Percentiles rank a stretch among this genome's conserved stretches.
phyloP scores from a whole-genome alignment of 192 early-diverging fungal genomes.

The Kickxella alabastrina region DNA sequence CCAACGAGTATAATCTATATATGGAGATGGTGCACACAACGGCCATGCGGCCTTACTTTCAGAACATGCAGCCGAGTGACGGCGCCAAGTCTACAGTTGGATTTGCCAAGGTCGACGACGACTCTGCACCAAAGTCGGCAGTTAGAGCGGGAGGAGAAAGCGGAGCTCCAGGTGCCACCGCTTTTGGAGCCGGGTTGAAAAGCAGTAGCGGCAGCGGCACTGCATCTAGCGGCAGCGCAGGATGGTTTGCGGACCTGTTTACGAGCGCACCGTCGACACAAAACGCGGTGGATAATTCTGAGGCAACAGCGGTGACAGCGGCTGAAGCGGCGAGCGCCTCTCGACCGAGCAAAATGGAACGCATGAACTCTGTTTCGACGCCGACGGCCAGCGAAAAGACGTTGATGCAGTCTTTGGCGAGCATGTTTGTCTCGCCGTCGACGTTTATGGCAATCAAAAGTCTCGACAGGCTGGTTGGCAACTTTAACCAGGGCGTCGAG shows the following conservation, averaged over 20 bases:
- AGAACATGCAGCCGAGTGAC: slow-evolving; percentile 4
- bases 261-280: not conserved
- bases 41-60: slow-evolving; percentile 19
- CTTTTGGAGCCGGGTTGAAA: not conserved
- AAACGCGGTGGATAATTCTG: not conserved
- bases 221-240: not conserved
- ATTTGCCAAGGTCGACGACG: slow-evolving; percentile 42
- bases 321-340: not conserved
- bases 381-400: slow-evolving; percentile 27
- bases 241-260: slow-evolving; percentile 44
- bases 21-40: slow-evolving; percentile 31
- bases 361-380: not conserved
- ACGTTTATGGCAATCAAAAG: slow-evolving; percentile 47
- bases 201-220: not conserved
- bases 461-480: slow-evolving; percentile 36
- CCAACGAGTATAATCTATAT: slow-evolving; percentile 37
- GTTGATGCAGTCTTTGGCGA: slow-evolving; percentile 45
- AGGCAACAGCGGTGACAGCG: not conserved
- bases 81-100: slow-evolving; percentile 13
- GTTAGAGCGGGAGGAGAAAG: not conserved
- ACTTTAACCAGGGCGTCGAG: slow-evolving; percentile 69
- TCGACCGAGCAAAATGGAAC: not conserved
- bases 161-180: not conserved
- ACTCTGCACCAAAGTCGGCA: slow-evolving; percentile 8
- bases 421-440: slow-evolving; percentile 50